phyloP scores from a whole-genome alignment of 345 rosid species.

The Citrus cavaleriei region DNA sequence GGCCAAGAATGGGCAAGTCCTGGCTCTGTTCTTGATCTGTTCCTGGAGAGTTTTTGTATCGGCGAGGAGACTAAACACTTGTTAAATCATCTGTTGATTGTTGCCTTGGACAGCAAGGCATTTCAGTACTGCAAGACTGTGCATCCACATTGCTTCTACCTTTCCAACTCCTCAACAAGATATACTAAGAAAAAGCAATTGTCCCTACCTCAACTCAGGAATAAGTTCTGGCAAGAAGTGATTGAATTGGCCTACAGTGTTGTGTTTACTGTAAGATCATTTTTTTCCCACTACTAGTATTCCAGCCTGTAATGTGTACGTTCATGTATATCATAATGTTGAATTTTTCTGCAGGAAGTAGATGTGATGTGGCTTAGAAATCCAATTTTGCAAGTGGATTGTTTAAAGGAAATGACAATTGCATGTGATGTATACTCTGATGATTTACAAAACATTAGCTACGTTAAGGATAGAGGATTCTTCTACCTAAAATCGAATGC shows the following conservation, averaged over 20 bases:
- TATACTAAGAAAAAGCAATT: not conserved
- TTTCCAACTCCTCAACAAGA: not conserved
- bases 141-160: conserved; percentile 42
- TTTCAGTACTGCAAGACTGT: conserved; percentile 28
- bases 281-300: not conserved
- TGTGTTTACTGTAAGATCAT: conserved; percentile 38
- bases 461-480: conserved; percentile 31
- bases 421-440: conserved; percentile 25
- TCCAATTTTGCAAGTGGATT: conserved; percentile 28
- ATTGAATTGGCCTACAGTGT: conserved; percentile 40
- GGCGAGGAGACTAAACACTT: conserved; percentile 34
- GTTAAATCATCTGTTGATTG: conserved; percentile 47
- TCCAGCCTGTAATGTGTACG: not conserved
- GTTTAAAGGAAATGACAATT: conserved; percentile 8
- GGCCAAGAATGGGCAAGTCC: conserved; percentile 39
- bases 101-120: conserved; percentile 36
- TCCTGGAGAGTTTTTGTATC: conserved; percentile 45
- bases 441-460: not conserved
- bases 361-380: conserved; percentile 60
- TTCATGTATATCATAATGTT: not conserved
- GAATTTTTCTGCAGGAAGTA: conserved; percentile 35
- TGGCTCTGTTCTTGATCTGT: conserved; percentile 42
- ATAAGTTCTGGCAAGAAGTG: conserved; percentile 19
- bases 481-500: conserved; percentile 25
- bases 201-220: not conserved